Evolutionary conservation across 2,329 filamentous ascomycete genomes (phyloP).

Genomic region (Talaromyces sp.): DNA sequence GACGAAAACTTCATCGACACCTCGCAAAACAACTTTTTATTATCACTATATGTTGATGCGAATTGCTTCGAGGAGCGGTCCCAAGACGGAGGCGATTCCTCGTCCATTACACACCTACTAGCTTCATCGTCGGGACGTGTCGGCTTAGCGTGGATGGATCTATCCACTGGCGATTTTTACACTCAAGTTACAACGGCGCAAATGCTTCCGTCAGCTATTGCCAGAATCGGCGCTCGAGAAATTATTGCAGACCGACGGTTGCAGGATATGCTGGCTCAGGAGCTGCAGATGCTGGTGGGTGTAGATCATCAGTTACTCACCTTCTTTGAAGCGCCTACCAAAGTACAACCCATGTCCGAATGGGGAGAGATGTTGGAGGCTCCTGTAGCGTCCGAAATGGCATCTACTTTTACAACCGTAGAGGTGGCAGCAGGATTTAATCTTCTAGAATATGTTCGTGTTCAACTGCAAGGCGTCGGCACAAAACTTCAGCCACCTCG

Average conservation of each 20-base stretch:
- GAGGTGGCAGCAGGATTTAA: constrained; percentile 76
- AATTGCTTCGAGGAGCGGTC: constrained; percentile 23
- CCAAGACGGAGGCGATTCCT: constrained; percentile 21
- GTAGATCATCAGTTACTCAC: constrained; percentile 75
- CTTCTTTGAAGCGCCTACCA: constrained; percentile 55
- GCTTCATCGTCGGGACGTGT: constrained; percentile 47
- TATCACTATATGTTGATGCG: constrained; percentile 66
- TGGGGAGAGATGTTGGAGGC: constrained; percentile 79
- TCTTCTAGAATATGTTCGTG: constrained; percentile 79
- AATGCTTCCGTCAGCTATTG: constrained; percentile 73
- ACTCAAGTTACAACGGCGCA: constrained; percentile 72
- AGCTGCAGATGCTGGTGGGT: constrained; percentile 64
- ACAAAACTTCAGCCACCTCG: constrained; percentile 81
- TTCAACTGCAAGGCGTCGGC: constrained; percentile 70
- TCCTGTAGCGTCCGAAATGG: constrained; percentile 56
- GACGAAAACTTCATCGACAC: constrained; percentile 98
- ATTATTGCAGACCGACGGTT: constrained; percentile 71
- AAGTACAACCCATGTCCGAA: constrained; percentile 53
- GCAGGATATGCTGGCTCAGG: constrained; percentile 56
- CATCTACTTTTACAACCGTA: constrained; percentile 58
- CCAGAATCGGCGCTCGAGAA: constrained; percentile 79
- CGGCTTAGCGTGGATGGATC: constrained; percentile 88
- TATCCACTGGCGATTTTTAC: constrained; percentile 92
- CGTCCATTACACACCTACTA: constrained; percentile 27
- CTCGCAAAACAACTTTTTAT: constrained; percentile 86